Base-by-base conservation (phyloP, 1,284 basidiomycete species). In the Apiotrichum veenhuisii region DNA sequence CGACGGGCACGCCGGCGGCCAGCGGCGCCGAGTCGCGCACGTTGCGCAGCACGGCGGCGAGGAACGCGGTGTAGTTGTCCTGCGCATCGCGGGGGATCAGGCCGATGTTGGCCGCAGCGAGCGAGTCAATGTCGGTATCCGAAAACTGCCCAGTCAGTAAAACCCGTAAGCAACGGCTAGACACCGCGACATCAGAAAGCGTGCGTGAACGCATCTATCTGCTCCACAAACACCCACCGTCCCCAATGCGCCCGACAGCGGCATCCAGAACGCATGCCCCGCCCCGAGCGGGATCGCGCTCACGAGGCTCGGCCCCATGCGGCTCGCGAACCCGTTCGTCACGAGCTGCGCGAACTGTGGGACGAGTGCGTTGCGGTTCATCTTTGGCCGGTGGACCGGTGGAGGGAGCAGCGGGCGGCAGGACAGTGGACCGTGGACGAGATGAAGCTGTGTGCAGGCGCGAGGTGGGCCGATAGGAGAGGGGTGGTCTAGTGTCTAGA, bases 181-280 rank as follows among this genome's bases (percentile, higher is more conserved):
- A 30, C 30, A 30, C 12, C 30, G 30, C 7, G 12, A 30, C 30
- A 30, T 7, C 7, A 30, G 7, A 30, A 30, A 30, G 30, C 30
- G 30, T 7, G 5, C 30, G 12, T 30, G 7, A 30, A 7, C 30
- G 12, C 12, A 7, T 7, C 30, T 30, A 30, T 30, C 7, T 12
- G 30, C 30, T 30, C 30, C 36, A 15, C 38, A n/a, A 20, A 30
- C 1, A 58, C 64, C 51, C 47, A 66, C 65, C 11, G n/a, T 36
- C 0, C 23, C 7, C 5, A 70, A 42, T 2, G 65, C 67, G 37
- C 58, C 54, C n/a, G 59, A 48, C 22, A 73, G 57, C 0, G 64
- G 64, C 26, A 36, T 25, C 50, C 62, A 73, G 46, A 66, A 71
- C 20, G 64, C 63, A 51, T 70, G 71, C 0, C 42, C 30, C 14